A percentile compares a stretch with the other conserved stretches of the same genome.
Conservation (phyloP, 176 grass and related monocot species). For the Musa itinerans region DNA sequence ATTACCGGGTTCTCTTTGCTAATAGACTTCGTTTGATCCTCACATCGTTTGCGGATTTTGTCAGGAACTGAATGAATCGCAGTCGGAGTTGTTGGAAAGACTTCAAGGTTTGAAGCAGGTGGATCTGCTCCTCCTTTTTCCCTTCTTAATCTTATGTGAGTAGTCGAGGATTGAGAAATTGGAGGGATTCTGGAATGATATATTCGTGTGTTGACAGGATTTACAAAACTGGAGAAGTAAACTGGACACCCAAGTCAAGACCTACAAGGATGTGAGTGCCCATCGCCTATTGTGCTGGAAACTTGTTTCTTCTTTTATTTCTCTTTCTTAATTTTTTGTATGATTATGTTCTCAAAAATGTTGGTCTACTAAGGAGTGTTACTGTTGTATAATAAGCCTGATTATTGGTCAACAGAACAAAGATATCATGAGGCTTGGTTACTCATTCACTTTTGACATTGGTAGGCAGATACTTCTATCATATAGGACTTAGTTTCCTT, state of each 20-base stretch:
- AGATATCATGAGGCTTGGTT: no score
- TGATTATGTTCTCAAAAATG: neutral
- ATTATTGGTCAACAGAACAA: neutral
- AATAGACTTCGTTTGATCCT: slow-evolving; percentile 4
- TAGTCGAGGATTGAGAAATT: neutral
- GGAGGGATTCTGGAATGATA: neutral
- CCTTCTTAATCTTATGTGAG: neutral
- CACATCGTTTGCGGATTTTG: slow-evolving; percentile 5
- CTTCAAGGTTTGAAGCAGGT: slow-evolving; percentile 82
- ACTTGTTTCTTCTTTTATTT: neutral
- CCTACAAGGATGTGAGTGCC: slow-evolving; percentile 74
- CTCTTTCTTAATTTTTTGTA: neutral
- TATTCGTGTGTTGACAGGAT: slow-evolving; percentile 42
- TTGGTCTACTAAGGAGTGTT: neutral
- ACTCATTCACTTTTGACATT: no score
- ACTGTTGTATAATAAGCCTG: neutral
- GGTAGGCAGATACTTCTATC: no score
- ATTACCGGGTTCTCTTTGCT: neutral
- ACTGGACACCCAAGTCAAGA: slow-evolving; percentile 84
- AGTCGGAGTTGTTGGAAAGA: slow-evolving; percentile 68
- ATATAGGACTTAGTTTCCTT: no score
- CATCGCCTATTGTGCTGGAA: neutral
- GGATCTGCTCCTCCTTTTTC: neutral
- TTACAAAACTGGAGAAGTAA: slow-evolving; percentile 78
- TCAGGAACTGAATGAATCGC: slow-evolving; percentile 71